Percentiles rank a stretch among this genome's conserved stretches.
phyloP scores from a whole-genome alignment of 352 stramenopile genomes.

The Pythium brachiatum region DNA sequence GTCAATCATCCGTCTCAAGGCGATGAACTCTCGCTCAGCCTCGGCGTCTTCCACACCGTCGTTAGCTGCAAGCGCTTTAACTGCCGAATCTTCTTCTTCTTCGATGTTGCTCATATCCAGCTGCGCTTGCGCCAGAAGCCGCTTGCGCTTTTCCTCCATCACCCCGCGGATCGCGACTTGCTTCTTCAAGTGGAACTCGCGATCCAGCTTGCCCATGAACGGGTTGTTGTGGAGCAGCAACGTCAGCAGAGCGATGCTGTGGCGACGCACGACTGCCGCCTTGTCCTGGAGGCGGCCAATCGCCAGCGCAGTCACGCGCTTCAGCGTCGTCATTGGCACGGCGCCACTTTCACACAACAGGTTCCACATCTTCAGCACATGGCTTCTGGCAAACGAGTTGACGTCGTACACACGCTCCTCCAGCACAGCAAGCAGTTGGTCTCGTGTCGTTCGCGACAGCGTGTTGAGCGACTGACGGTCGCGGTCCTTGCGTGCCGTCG shows the following conservation, averaged over 20 bases:
- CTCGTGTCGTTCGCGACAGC: conserved; percentile 61
- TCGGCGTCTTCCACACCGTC: conserved; percentile 42
- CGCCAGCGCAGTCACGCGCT: conserved; percentile 73
- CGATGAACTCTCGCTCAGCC: conserved; percentile 69
- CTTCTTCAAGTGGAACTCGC: conserved; percentile 78
- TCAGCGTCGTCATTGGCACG: conserved; percentile 87
- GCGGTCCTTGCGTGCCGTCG: background rate
- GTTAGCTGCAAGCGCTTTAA: conserved; percentile 6
- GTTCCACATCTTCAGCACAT: conserved; percentile 91
- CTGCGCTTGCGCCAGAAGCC: conserved; percentile 83
- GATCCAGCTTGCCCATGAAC: conserved; percentile 90
- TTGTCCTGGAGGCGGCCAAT: conserved; percentile 92
- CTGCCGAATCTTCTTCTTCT: conserved; percentile 32
- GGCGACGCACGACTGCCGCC: conserved; percentile 89
- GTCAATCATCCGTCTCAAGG: conserved; percentile 80
- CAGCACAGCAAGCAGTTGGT: conserved; percentile 87
- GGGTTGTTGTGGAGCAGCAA: conserved; percentile 92
- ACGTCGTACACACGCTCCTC: conserved; percentile 89
- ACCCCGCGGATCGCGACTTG: conserved; percentile 64
- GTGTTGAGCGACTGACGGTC: conserved; percentile 24
- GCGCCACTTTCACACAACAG: conserved; percentile 80
- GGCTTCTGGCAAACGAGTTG: conserved; percentile 91
- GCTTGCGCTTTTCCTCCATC: conserved; percentile 57
- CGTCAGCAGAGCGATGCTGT: conserved; percentile 87
- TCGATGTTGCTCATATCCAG: conserved; percentile 58